Percentiles rank a stretch among this genome's conserved stretches.
phyloP scores from a whole-genome alignment of 768 basidiomycete genomes.

The Leccinum uliginosum region DNA sequence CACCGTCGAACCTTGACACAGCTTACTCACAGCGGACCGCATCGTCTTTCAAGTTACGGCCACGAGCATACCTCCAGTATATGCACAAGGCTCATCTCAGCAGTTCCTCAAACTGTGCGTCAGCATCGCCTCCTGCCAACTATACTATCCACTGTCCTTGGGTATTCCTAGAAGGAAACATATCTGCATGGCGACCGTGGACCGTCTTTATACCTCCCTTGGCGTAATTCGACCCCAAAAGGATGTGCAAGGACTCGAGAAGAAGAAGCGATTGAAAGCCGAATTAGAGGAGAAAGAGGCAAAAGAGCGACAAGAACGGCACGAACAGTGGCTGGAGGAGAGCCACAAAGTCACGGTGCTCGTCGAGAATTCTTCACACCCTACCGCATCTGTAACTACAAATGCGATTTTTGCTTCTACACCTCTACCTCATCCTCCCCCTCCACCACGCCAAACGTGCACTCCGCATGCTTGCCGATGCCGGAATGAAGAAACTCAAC shows the following conservation, averaged over 20 bases:
- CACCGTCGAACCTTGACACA: no score
- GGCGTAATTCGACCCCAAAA: no score
- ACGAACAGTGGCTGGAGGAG: slow-evolving; percentile 76
- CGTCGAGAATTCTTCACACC: slow-evolving; percentile 63
- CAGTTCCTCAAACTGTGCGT: no score
- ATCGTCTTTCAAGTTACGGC: no score
- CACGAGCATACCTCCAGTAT: no score
- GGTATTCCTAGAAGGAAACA: no score
- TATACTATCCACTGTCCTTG: no score
- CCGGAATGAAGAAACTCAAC: slow-evolving; percentile 34
- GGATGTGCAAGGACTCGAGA: slow-evolving; percentile 77
- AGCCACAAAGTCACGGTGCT: slow-evolving; percentile 85
- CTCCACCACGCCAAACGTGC: slow-evolving; percentile 30
- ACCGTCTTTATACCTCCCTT: no score
- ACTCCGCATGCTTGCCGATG: slow-evolving; percentile 24
- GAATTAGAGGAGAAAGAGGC: slow-evolving; percentile 66
- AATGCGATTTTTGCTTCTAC: slow-evolving; percentile 35
- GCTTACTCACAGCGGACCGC: no score
- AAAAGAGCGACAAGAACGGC: slow-evolving; percentile 63
- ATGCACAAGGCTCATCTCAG: no score
- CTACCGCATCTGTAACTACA: slow-evolving; percentile 25
- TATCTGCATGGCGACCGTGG: no score
- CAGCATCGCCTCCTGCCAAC: no score
- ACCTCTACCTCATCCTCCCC: slow-evolving; percentile 27
- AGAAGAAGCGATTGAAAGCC: slow-evolving; percentile 83